Conservation (phyloP, 345 rosid species). For the Eucalyptus curtisii region DNA sequence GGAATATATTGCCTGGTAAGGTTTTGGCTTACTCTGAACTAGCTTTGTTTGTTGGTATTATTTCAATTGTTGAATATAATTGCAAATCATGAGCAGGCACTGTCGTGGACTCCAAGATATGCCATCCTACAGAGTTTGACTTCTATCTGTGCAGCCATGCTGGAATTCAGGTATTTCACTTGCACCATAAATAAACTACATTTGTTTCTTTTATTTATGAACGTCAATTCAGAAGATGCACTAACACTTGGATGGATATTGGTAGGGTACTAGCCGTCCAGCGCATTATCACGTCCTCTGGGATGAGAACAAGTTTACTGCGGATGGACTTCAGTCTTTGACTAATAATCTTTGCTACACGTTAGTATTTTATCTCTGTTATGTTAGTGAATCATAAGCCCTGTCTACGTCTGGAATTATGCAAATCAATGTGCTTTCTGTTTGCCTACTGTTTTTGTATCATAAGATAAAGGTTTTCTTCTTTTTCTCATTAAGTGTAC, state of each 20-base stretch:
- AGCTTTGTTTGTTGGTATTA: neutral
- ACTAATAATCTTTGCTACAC: slow-evolving; percentile 95
- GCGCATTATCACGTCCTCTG: slow-evolving; percentile 98
- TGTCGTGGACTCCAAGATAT: slow-evolving; percentile 94
- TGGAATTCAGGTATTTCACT: slow-evolving; percentile 60
- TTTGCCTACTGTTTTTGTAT: neutral
- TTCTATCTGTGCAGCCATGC: slow-evolving; percentile 98
- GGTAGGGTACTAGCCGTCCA: slow-evolving; percentile 90
- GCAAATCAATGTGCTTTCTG: neutral
- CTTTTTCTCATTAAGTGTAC: neutral
- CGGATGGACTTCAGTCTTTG: slow-evolving; percentile 85
- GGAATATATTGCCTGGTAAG: slow-evolving; percentile 88
- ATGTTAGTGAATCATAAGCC: neutral
- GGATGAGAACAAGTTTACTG: slow-evolving; percentile 97
- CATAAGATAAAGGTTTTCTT: neutral
- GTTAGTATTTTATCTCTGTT: slow-evolving; percentile 20
- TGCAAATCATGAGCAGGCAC: slow-evolving; percentile 39
- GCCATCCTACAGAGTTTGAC: slow-evolving; percentile 97
- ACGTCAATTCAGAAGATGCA: neutral
- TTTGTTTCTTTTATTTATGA: neutral
- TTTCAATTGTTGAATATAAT: neutral
- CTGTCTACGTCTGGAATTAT: neutral
- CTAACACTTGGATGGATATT: neutral
- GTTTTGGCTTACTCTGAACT: neutral
- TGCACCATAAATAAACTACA: neutral